Base-by-base conservation (phyloP, 495 filamentous ascomycete species). In the Penicillium coffeae region DNA sequence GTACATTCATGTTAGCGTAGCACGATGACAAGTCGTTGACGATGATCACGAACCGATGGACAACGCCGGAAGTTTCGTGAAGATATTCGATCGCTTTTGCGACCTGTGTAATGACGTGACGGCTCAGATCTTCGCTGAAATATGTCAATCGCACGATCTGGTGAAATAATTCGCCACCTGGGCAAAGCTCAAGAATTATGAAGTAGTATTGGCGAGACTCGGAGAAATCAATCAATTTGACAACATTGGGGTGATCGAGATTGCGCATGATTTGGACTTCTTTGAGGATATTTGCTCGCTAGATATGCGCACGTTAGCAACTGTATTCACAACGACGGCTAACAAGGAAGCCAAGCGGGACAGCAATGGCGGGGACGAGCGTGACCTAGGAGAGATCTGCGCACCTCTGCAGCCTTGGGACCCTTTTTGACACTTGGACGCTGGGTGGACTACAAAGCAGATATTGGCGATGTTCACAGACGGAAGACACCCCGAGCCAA, bases 251-350 rank as follows among this genome's bases (percentile, higher is more conserved):
- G 55, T 98, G 94, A 54, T 97, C 90, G 40, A 97, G 75, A 59
- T 90, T 85, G 36, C 89, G 88, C 93, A 98, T 98, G 64, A 98
- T 97, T 65, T 95, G 90, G 10, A 98, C 94, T 65, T 98, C 93
- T 66, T 98, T 98, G 39, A 97, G 74, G 48, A 98, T 96, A 56
- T 97, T 98, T n/a, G n/a, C n/a, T n/a, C n/a, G n/a, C n/a, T n/a
- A n/a, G n/a, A n/a, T n/a, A n/a, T n/a, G n/a, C 47, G 90, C 87
- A 73, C 93, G 79, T 30, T 30, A 30, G 25, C 25, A 42, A 40
- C 35, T 13, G 14, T 20, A 37, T 52, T 21, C 42, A 30, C 32
- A 25, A 36, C 43, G 36, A 21, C 10, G 21, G 22, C 14, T 8
- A 21, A n/a, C 13, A 27, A 8, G 35, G 19, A 37, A 10, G 34